Evolutionary conservation across 495 filamentous ascomycete genomes (phyloP), one percentile per base, ranked within the genome.

Genomic region (Chaetomium cochliodes): DNA sequence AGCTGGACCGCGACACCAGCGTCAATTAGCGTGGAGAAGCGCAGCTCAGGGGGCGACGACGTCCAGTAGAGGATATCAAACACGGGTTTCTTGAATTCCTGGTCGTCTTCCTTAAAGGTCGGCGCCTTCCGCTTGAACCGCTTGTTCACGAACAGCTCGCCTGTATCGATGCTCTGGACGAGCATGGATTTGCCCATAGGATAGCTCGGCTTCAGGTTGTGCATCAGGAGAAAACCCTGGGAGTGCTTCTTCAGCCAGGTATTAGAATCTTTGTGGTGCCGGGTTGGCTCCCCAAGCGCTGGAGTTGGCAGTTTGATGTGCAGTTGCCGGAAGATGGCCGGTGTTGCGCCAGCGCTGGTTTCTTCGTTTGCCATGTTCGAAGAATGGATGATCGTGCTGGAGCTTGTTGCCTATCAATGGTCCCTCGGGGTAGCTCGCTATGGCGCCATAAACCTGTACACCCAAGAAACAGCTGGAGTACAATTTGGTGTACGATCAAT

Each of bases 21-120:
- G 53, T 68, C 58, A 5, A 30, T 25, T 26, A 65, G 33, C 5
- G 20, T 28, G 16, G 66, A 52, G n/a, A 68, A 65, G 18, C 63
- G 66, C 25, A 66, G 33, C 28, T 62, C 58, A 15, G 18, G 23
- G 12, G 50, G 39, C 3, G 0, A 5, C 0, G 23, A 22, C 8
- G 51, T 28, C 15, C 6, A 7, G 39, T 18, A 46, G 13, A 0
- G 1, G 12, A 15, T 26, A 16, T 2, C 16, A 37, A n/a, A 20
- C 15, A 6, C 8, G 3, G 52, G 52, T 0, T 33, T 1, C 1
- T 11, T 11, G 28, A 33, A 54, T 3, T 33, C 16, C 5, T 2
- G 9, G 52, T 54, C 28, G 5, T 54, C 28, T 1, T n/a, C 20
- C 15, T 20, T 6, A 6, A 54, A 54, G 6, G 5, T 20, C 8